Evolutionary conservation across 148 eudicot species (phyloP), one percentile per base, ranked within the genome.

Genomic region (Chenopodium quinoa): DNA sequence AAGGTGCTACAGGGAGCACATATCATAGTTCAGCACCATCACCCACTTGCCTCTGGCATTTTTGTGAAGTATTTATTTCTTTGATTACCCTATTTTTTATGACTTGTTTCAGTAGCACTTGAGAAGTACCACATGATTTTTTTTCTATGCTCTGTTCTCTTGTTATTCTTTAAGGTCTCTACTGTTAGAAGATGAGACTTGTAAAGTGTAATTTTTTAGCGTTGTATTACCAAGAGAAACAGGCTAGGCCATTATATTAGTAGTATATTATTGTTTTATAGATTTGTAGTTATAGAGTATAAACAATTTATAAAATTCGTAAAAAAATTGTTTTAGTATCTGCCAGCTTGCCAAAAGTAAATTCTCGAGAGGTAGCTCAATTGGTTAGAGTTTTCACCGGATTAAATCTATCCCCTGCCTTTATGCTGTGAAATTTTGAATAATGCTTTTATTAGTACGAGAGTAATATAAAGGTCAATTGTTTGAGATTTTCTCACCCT

Each of bases 1-100:
- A 73, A 4, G 83, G 19, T 16, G 76, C 50, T 40, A 14, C 40
- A 12, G 82, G 60, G 54, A 80, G 52, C 40, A 23, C 56, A 12
- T 56, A 78, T 78, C 77, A n/a, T 54, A 80, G 62, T 31, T 90
- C 90, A 73, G 77, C 71, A 31, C 80, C 86, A 58, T 66, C 85
- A 50, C 79, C 76, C 63, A 60, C 65, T 65, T 67, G 52, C 64
- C 44, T 79, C 56, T 58, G 69, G 25, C 84, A 72, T 80, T 34
- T 16, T 78, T 79, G 75, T 47, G 37, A 79, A 46, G 44, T 80
- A 80, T 34, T 80, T 75, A 20, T 71, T 25, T 83, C 64, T 63
- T 72, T 73, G 48, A 73, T 74, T 37, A 44, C 71, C 54, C 37
- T 76, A 7, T 2, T 73, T 60, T 58, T 78, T 2, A 65, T 52